Conservation (phyloP, 306 rosid species). For the Cucurbita maxima region DNA sequence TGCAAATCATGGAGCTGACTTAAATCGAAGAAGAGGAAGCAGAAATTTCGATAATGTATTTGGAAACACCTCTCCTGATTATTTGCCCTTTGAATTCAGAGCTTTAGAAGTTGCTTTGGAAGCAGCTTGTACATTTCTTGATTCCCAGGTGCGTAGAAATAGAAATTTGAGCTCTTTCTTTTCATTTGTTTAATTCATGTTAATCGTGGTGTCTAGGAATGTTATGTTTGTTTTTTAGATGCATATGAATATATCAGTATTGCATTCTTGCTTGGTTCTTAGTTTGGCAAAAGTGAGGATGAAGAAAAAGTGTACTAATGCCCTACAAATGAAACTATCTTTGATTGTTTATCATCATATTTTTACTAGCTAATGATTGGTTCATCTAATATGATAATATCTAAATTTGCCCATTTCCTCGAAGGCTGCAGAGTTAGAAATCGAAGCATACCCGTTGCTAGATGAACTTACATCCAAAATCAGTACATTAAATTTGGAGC, state of each 20-base stretch:
- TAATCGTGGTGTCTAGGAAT: not conserved
- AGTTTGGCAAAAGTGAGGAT: not conserved
- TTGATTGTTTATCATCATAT: not conserved
- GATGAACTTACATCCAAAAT: constrained; percentile 95
- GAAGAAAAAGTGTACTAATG: not conserved
- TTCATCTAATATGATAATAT: constrained; percentile 13
- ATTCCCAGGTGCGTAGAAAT: constrained; percentile 71
- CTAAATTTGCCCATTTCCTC: constrained; percentile 13
- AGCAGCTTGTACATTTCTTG: constrained; percentile 95
- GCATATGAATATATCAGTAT: not conserved
- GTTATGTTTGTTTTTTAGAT: not conserved
- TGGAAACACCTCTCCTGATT: constrained; percentile 76
- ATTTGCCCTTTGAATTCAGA: constrained; percentile 91
- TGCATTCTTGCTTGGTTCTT: not conserved
- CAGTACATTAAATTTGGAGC: constrained; percentile 96
- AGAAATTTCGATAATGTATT: constrained; percentile 47
- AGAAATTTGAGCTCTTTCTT: not conserved
- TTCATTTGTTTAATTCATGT: not conserved
- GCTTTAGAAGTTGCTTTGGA: constrained; percentile 97
- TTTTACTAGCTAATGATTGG: constrained; percentile 10
- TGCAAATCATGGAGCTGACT: constrained; percentile 40
- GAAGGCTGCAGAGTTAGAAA: constrained; percentile 95
- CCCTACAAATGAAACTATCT: not conserved
- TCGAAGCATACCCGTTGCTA: constrained; percentile 84
- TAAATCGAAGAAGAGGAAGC: constrained; percentile 55